Base-by-base conservation (phyloP, 805 yeast genomes). In the Starmera dryadoides region DNA sequence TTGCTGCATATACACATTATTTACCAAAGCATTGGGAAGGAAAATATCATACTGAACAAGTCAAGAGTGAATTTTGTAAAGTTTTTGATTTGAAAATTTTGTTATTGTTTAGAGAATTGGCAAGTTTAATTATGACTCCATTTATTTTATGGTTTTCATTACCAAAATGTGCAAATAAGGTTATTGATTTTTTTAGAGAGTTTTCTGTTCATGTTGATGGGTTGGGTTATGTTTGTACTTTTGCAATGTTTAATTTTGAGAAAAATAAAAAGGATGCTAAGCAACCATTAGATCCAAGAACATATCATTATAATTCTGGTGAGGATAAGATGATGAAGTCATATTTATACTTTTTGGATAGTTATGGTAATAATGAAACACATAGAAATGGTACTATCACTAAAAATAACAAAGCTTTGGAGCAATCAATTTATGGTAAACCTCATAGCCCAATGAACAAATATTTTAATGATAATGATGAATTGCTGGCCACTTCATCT, bases 291-390 rank as follows among this genome's bases (percentile, higher is more conserved):
- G 45, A 38, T 41, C 45, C 41, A 56, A 55, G 60, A 46, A 54
- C 62, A 32, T n/a, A n/a, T n/a, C 63, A 68, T 32, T 57, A 57
- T 36, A 70, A 72, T 45, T 49, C 69, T 2, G 69, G 75, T 0
- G 77, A 76, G 41, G 93, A 88, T 51, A 89, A 91, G 56, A 89
- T 91, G 96, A 77, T 86, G 62, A 86, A 86, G 50, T 86, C 96
- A 1, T 89, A 87, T 57, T 66, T 89, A 63, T 81, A 87, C 57
- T 89, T 89, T 56, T 63, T 88, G 50, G 95, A 88, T 52, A 86
- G 88, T 49, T 88, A 88, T 59, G 89, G 80, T 5, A 67, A 66
- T 40, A 60, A 55, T 31, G 62, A 58, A 22, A 61, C 70, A 22
- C 63, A 46, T 26, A 42, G 54, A 15, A 50, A 51, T 34, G 52